Evolutionary conservation across 1,284 basidiomycete genomes (phyloP).

Genomic region (Gymnopus androsaceus): DNA sequence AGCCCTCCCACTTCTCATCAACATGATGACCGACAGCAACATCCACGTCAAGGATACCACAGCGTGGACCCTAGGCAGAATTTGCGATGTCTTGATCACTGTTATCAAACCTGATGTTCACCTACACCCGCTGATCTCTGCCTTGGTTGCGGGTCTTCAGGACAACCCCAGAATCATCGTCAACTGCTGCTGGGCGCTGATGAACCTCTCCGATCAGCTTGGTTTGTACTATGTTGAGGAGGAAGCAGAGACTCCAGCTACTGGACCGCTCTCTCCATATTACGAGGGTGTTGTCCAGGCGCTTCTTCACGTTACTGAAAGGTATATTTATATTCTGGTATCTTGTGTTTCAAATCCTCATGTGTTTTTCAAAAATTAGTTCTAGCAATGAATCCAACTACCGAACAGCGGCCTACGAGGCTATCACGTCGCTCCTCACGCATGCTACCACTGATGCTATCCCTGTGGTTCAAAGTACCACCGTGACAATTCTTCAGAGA

Average conservation of each 20-base stretch:
- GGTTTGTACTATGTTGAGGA: constrained; percentile 62
- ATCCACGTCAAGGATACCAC: constrained; percentile 94
- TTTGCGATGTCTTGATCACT: constrained; percentile 88
- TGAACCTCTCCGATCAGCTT: constrained; percentile 91
- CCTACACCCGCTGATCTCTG: constrained; percentile 81
- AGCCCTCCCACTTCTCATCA: constrained; percentile 91
- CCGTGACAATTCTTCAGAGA: constrained; percentile 79
- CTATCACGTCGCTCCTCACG: constrained; percentile 84
- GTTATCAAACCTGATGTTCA: constrained; percentile 92
- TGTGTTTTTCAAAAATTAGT: constrained; percentile 48
- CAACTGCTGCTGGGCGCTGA: constrained; percentile 96
- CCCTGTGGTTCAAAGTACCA: constrained; percentile 80
- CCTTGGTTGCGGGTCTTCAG: constrained; percentile 80
- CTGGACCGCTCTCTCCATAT: constrained; percentile 81
- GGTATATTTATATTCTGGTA: constrained; percentile 41
- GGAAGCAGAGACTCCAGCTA: constrained; percentile 46
- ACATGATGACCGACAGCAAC: constrained; percentile 91
- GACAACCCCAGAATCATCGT: constrained; percentile 87
- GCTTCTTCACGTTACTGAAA: constrained; percentile 83
- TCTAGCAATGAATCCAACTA: constrained; percentile 89
- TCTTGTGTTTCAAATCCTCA: constrained; percentile 15
- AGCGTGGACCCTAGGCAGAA: constrained; percentile 96
- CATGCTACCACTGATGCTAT: constrained; percentile 85
- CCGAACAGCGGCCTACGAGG: constrained; percentile 95
- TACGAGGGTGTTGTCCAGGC: constrained; percentile 87